These are phyloP conservation scores for Coemansia sp. DNA, from an alignment of 192 early-diverging fungal species.

Conservation along the genomic window DNA sequence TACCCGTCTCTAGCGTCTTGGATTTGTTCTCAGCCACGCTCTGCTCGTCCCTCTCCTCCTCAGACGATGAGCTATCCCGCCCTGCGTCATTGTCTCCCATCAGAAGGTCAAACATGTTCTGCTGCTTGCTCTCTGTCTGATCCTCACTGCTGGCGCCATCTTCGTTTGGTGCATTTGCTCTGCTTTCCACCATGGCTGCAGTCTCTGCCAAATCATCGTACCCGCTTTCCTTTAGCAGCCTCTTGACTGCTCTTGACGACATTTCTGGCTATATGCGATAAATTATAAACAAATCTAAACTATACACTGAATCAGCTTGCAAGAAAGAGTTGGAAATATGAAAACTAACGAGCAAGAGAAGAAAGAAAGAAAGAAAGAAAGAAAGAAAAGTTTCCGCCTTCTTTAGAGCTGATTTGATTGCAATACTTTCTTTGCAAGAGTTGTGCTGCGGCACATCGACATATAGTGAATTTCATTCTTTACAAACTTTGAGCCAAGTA, in stretches of 20 bases:
- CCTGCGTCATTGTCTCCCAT: slow-evolving; percentile 28
- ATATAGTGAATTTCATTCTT: too few relatives aligned
- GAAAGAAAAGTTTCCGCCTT: too few relatives aligned
- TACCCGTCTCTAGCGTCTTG: background rate
- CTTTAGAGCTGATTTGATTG: too few relatives aligned
- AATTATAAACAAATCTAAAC: too few relatives aligned
- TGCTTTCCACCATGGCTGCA: slow-evolving; percentile 24
- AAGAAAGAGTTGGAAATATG: too few relatives aligned
- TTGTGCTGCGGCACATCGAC: too few relatives aligned
- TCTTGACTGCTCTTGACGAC: slow-evolving; percentile 51
- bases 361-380: too few relatives aligned
- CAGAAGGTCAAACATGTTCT: slow-evolving; percentile 48
- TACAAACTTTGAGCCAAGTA: too few relatives aligned
- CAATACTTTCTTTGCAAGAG: too few relatives aligned
- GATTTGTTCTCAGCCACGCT: background rate
- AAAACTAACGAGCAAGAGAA: too few relatives aligned
- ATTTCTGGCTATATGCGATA: slow-evolving; percentile 9
- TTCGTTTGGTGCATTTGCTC: slow-evolving; percentile 1
- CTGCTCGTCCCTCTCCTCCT: background rate
- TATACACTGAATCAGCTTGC: too few relatives aligned
- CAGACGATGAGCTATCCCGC: slow-evolving; percentile 4
- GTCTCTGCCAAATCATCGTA: slow-evolving; percentile 49
- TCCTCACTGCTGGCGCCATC: slow-evolving; percentile 7
- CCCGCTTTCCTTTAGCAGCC: slow-evolving; percentile 42
- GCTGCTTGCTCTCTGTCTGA: background rate